These are phyloP conservation scores for Saitozyma sp. DNA, from an alignment of 768 basidiomycete species.

Conservation along the genomic window DNA sequence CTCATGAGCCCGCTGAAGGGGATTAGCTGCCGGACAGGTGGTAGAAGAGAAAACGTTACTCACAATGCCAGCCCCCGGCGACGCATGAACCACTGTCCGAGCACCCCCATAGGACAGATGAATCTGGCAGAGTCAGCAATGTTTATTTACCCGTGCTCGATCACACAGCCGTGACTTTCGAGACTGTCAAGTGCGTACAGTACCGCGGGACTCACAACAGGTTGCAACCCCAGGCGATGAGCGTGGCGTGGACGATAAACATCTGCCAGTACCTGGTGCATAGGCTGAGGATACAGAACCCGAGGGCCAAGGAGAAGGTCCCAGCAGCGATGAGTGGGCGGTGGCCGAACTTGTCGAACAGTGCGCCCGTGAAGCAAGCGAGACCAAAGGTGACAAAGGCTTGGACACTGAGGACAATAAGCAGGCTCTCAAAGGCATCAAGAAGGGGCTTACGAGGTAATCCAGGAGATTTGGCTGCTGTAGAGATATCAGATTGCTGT, in stretches of 20 bases:
- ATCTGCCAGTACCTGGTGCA: conserved; percentile 26
- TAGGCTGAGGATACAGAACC: conserved; percentile 21
- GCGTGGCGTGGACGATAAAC: conserved; percentile 19
- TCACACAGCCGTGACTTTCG: no score
- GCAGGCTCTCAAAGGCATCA: neutral
- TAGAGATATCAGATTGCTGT: neutral
- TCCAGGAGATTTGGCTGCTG: conserved; percentile 27
- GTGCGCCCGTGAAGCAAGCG: conserved; percentile 16
- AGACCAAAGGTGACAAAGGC: conserved; percentile 19
- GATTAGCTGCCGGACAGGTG: neutral
- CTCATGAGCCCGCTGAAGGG: conserved; percentile 4
- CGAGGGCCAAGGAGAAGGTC: conserved; percentile 12
- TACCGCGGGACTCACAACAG: conserved; percentile 18
- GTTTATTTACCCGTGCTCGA: no score
- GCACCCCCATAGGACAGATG: conserved; percentile 23
- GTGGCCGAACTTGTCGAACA: conserved; percentile 28
- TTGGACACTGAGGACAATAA: conserved; percentile 11
- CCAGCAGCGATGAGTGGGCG: conserved; percentile 13
- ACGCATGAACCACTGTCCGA: conserved; percentile 26
- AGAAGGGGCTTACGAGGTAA: conserved; percentile 20
- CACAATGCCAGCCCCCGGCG: conserved; percentile 26
- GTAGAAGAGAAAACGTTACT: conserved; percentile 4
- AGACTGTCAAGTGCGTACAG: neutral
- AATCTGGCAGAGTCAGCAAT: conserved; percentile 16
- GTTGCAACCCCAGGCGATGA: conserved; percentile 23